A percentile compares a stretch with the other conserved stretches of the same genome.
phyloP scores from a whole-genome alignment of 345 rosid species.

The Camelina sativa region DNA sequence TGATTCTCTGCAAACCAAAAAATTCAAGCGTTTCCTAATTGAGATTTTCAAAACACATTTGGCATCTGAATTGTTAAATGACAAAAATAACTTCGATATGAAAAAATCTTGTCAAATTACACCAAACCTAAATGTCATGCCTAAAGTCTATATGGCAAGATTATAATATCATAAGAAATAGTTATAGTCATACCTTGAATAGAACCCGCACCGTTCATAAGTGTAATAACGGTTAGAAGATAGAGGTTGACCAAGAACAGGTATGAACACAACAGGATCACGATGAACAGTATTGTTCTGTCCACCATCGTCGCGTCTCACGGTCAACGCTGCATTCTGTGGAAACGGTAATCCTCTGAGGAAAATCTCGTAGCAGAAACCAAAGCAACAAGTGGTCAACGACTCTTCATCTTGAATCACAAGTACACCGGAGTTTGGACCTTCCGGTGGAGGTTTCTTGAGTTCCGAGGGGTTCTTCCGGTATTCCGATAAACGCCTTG shows the following conservation, averaged over 20 bases:
- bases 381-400: slow-evolving; percentile 52
- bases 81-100: too few relatives aligned
- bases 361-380: slow-evolving; percentile 32
- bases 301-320: slow-evolving; percentile 7
- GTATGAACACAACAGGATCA: slow-evolving; percentile 42
- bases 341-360: slow-evolving; percentile 56
- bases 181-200: slow-evolving; percentile 19
- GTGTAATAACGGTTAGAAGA: slow-evolving; percentile 25
- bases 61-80: neutral
- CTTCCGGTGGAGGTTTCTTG: slow-evolving; percentile 51
- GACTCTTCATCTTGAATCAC: slow-evolving; percentile 64
- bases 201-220: slow-evolving; percentile 20
- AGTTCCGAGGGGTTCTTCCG: slow-evolving; percentile 44
- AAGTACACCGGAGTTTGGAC: slow-evolving; percentile 58
- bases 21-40: neutral
- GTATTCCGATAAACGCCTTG: slow-evolving; percentile 51
- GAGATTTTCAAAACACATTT: neutral
- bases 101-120: neutral
- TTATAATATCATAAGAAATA: neutral
- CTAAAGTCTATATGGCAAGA: too few relatives aligned
- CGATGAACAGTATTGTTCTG: slow-evolving; percentile 10
- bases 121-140: neutral
- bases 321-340: slow-evolving; percentile 49
- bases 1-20: slow-evolving; percentile 46
- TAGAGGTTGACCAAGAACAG: slow-evolving; percentile 34